Base-by-base conservation (phyloP, 2,329 filamentous ascomycete genomes). In the Coniella lustricola region DNA sequence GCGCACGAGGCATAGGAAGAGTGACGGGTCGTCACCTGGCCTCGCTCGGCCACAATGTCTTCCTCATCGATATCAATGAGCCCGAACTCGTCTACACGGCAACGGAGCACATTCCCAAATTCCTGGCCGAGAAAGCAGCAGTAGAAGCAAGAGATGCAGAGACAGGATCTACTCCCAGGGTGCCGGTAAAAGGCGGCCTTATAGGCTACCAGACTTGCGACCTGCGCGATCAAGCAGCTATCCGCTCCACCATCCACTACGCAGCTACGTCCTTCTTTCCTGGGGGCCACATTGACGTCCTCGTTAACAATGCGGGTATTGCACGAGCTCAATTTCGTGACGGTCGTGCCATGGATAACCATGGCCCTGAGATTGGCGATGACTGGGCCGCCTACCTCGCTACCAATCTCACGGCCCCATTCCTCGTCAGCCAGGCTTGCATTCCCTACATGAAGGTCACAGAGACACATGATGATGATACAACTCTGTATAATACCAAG, bases 311-410 rank as follows among this genome's bases (percentile, higher is more conserved):
- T 41, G 67, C 62, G 41, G 66, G 63, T 17, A 66, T 64, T 36
- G 61, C 61, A 3, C 44, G 55, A 10, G 62, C 64, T 3, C 50
- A 67, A 34, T 74, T 70, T 67, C 67, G 60, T 48, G 66, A 71
- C 49, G 66, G 62, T 10, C 68, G 67, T 56, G 72, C 69, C 7
- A 73, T 74, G 69, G 68, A 67, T 44, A 67, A 72, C 52, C 5
- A 29, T 29, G 25, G 25, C 25, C 59, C 57, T 16, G 62, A 60
- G 4, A 69, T 68, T 0, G 54, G 70, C n/a, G 62, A 63, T 2
- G 60, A 73, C 50, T 75, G 71, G 71, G 60, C 64, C 51, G 71
- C 69, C 14, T 65, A 65, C 46, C 63, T 74, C 9, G 70, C 73
- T 42, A 73, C 68, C 22, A 74, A 74, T 48, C 64, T 74, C 10